These are phyloP conservation scores for Backusella circina DNA, from an alignment of 192 early-diverging fungal species.

Conservation along the genomic window DNA sequence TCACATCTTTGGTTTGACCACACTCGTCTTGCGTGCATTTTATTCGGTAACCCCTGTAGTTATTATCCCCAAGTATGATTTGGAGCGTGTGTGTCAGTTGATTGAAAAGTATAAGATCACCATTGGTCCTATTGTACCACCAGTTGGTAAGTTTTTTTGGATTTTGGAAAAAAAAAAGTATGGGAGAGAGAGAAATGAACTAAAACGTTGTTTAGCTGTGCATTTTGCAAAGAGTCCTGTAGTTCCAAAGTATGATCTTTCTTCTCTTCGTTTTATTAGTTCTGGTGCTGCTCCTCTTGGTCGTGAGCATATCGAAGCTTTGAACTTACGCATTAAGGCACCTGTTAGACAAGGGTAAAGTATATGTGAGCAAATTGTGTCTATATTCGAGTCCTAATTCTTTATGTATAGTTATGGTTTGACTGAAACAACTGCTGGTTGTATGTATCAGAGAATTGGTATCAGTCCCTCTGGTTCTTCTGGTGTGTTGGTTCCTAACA, in stretches of 20 bases:
- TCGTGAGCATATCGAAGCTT: conserved; percentile 57
- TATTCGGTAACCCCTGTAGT: conserved; percentile 55
- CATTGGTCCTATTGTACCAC: conserved; percentile 63
- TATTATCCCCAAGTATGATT: conserved; percentile 75
- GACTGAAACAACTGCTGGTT: conserved; percentile 50
- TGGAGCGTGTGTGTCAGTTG: conserved; percentile 54
- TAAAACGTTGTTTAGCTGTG: conserved; percentile 35
- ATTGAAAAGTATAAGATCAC: conserved; percentile 72
- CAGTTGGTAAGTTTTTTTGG: conserved; percentile 27
- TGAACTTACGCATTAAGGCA: conserved; percentile 40
- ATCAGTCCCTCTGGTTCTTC: conserved; percentile 25
- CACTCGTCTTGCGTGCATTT: conserved; percentile 30
- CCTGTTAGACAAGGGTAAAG: conserved; percentile 48
- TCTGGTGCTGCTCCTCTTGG: conserved; percentile 82
- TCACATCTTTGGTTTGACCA: conserved; percentile 50
- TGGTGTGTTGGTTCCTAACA: conserved; percentile 38
- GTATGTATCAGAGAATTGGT: conserved; percentile 11
- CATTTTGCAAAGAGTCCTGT: conserved; percentile 73
- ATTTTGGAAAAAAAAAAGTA: neutral
- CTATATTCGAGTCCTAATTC: neutral
- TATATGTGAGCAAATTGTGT: neutral
- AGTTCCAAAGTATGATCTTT: conserved; percentile 71
- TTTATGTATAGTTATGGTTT: conserved; percentile 43
- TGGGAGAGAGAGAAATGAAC: neutral
- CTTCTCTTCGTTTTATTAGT: conserved; percentile 55